Evolutionary conservation across 768 basidiomycete species (phyloP), one percentile per base, ranked within the genome.

Genomic region (Psilocybe sp.): DNA sequence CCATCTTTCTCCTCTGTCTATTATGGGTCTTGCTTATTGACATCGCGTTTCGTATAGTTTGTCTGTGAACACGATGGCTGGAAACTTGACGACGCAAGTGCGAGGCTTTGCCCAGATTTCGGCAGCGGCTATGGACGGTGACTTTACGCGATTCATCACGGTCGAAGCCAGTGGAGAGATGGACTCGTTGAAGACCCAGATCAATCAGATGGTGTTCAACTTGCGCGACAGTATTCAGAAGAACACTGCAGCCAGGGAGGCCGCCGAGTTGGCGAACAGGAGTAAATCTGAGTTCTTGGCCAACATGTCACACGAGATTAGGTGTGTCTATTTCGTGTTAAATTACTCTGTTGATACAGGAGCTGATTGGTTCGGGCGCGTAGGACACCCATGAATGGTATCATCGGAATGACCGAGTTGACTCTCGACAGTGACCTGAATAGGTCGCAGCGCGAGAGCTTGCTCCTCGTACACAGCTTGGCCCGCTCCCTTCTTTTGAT

Each of bases 301-400:
- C 2, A 98, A 98, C 60, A 99, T 98, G 96, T 89, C 85, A 6
- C 95, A 97, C 65, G 93, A 95, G 72, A 96, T 95, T 63, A 75
- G 94, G 92, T 91, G 51, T 11, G 84, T 76, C n/a, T n/a, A 52
- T 13, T 40, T 32, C 45, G 19, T 37, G 47, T 45, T 23, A 19
- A n/a, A 4, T 7, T 13, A 1, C n/a, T 13, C 9, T n/a, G 39
- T 20, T n/a, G 12, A n/a, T 31, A 10, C 4, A 31, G 31, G 11
- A n/a, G 20, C 28, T 47, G 13, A 39, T 11, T 16, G 41, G 5
- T 39, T 23, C 28, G 31, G 4, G 23, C 35, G 44, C 48, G n/a
- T 62, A 93, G 96, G 65, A 98, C 97, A 18, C 97, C 97, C 0
- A 99, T 98, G 96, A 99, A 98, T 64, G 96, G 97, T 63, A 99